Base-by-base conservation (phyloP, 2,329 filamentous ascomycete species). In the Ophiostoma perfectum region DNA sequence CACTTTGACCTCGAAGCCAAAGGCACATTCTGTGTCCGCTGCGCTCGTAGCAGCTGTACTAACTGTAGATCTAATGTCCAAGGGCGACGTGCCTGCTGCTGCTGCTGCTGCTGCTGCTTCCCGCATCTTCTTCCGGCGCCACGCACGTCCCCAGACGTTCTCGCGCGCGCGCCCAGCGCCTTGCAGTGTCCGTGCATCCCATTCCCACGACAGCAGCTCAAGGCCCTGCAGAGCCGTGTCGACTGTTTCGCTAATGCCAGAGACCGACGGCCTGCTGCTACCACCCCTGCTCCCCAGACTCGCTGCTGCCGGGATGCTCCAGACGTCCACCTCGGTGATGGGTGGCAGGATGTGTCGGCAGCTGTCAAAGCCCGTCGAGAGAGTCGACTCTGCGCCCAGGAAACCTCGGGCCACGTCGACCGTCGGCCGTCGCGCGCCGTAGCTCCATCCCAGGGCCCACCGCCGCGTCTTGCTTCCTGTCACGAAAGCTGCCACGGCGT, bases 361-460 rank as follows among this genome's bases (percentile, higher is more conserved):
- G 2, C 79, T 77, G 66, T 78, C 79, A 66, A 81, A 76, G 2
- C 69, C 65, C 11, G 64, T 38, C 5, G 62, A 68, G 83, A 75
- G 39, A 77, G 63, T 75, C 73, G 68, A 81, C 76, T 9, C 69
- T 62, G 16, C 60, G 11, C 16, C 65, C 66, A 0, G 81, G n/a
- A 55, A 65, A 18, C 64, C 81, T 63, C 84, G 75, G 36, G 82
- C 80, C 55, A 82, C 77, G 58, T 75, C 73, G 68, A 81, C 76
- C 4, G 80, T 76, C 2, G 93, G 92, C 63, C 93, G 82, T 75
- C 86, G 80, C 66, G 85, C 81, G 1, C 81, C 79, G 78, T 92
- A 97, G 74, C 90, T 96, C 95, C 95, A 99, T 0, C 85, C 95
- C 2, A 98, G 79, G 1, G 88, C 92, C 93, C 94, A 98, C 18